Conservation (phyloP, 78 protist species). For the Dictyostelium purpureum region DNA sequence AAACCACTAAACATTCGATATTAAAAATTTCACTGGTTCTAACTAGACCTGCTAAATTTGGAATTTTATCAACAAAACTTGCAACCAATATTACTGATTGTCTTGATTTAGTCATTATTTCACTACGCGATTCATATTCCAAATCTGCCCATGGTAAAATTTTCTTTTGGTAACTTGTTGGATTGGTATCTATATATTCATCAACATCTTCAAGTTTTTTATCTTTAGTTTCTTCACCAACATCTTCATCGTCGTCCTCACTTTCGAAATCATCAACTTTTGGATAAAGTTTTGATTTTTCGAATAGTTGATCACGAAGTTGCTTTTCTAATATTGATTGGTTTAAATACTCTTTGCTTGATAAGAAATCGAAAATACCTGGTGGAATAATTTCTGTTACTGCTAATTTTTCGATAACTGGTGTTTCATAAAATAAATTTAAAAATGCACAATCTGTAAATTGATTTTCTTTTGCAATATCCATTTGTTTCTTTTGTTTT, state of each 20-base stretch:
- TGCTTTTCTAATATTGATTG: conserved; percentile 6
- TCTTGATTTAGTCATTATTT: conserved; percentile 9
- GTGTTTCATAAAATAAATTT: conserved; percentile 51
- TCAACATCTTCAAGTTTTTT: not conserved
- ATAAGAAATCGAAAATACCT: conserved; percentile 27
- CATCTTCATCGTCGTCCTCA: not conserved
- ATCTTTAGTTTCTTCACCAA: not conserved
- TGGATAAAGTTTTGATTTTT: conserved; percentile 15
- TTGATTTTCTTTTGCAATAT: not conserved
- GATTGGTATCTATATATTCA: conserved; percentile 24
- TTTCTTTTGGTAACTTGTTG: conserved; percentile 78
- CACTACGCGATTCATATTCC: conserved; percentile 50
- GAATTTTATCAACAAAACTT: conserved; percentile 81
- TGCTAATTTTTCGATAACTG: conserved; percentile 17
- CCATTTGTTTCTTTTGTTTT: conserved; percentile 4
- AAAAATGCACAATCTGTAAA: not conserved
- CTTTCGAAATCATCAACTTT: not conserved
- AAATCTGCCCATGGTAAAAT: conserved; percentile 80
- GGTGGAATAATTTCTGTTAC: conserved; percentile 42
- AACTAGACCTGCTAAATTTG: conserved; percentile 85
- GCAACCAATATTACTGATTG: conserved; percentile 78
- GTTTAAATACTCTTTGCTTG: not conserved
- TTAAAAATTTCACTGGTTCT: conserved; percentile 85
- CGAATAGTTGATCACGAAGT: not conserved
- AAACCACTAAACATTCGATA: conserved; percentile 58